phyloP scores from a whole-genome alignment of 371 early-diverging fungal genomes.

The Syncephalastrum sp. region DNA sequence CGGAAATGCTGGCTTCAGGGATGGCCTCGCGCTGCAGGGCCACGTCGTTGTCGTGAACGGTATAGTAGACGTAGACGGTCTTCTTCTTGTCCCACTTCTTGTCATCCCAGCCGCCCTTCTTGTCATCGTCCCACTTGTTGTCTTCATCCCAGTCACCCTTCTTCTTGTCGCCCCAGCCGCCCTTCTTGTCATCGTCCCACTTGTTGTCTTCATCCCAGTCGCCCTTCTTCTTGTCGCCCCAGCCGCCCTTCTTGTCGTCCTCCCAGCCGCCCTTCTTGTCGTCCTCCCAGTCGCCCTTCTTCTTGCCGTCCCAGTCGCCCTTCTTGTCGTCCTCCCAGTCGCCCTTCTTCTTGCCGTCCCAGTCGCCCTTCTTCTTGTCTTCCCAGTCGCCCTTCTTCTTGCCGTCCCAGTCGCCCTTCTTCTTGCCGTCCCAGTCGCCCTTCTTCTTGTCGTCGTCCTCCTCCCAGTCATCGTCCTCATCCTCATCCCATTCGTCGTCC shows the following conservation, averaged over 20 bases:
- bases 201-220: constrained; percentile 21
- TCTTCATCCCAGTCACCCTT: constrained; percentile 21
- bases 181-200: background rate
- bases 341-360: background rate
- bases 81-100: constrained; percentile 8
- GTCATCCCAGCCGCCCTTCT: background rate
- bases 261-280: too few species aligned
- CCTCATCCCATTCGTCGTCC: background rate
- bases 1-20: constrained; percentile 2
- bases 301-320: constrained; percentile 7
- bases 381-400: constrained; percentile 5
- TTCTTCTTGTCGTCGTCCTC: constrained; percentile 2
- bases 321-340: constrained; percentile 1
- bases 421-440: background rate
- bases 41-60: constrained; percentile 10
- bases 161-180: constrained; percentile 8
- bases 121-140: constrained; percentile 13
- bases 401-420: constrained; percentile 1
- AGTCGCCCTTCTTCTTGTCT: constrained; percentile 1
- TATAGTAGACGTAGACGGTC: constrained; percentile 31
- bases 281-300: background rate
- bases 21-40: background rate
- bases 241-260: constrained; percentile 6
- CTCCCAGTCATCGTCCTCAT: constrained; percentile 12
- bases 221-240: constrained; percentile 23